Evolutionary conservation across 192 early-diverging fungal species (phyloP).

Genomic region (Backusella morwellensis): DNA sequence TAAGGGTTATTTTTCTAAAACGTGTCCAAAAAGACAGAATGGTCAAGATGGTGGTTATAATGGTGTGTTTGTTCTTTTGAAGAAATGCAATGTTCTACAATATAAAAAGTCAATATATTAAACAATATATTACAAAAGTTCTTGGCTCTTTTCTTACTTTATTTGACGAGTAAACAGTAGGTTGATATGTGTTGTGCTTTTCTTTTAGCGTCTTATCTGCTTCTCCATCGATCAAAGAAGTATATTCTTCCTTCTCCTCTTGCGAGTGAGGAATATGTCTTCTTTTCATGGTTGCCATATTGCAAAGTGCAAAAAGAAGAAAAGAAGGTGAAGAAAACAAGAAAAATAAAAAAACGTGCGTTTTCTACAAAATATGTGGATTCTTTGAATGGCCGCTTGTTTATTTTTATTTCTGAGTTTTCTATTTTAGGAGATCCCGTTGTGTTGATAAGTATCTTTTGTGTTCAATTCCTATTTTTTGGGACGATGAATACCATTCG

Average conservation of each 20-base stretch:
- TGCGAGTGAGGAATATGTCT: slow-evolving; percentile 23
- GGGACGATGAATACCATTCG: background rate
- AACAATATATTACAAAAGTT: background rate
- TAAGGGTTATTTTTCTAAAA: slow-evolving; percentile 58
- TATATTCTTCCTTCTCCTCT: background rate
- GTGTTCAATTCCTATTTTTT: background rate
- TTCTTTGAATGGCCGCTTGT: background rate
- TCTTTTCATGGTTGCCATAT: background rate
- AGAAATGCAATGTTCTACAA: slow-evolving; percentile 39
- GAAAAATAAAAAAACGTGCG: background rate
- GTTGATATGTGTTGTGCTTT: slow-evolving; percentile 19
- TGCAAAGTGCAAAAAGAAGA: background rate
- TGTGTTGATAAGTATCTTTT: background rate
- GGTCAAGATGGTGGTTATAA: slow-evolving; percentile 53
- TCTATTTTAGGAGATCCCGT: background rate
- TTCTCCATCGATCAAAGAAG: background rate
- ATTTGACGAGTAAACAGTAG: slow-evolving; percentile 43
- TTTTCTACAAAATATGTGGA: background rate
- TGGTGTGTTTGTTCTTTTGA: slow-evolving; percentile 46
- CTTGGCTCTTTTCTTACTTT: slow-evolving; percentile 37
- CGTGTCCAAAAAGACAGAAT: slow-evolving; percentile 66
- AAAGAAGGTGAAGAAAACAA: background rate
- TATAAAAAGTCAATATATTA: background rate
- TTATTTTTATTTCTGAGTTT: background rate
- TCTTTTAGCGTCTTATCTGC: background rate